Evolutionary conservation across 1,284 basidiomycete species (phyloP).

Genomic region (Cryptococcus neoformans): DNA sequence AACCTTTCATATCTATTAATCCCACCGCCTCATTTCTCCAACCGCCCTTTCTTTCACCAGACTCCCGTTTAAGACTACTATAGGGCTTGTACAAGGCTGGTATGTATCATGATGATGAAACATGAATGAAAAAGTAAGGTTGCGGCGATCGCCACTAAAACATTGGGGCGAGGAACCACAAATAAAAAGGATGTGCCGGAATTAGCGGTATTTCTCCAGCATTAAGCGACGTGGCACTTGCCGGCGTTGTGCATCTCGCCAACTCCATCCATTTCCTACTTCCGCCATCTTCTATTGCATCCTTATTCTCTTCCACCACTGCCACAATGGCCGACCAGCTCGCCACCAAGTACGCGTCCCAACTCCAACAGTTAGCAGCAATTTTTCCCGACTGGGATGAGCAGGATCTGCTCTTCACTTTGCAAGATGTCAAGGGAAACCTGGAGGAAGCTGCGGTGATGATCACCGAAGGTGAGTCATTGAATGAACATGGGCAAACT

Average conservation of each 20-base stretch:
- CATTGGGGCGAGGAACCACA: too few species aligned
- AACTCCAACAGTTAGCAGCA: constrained; percentile 41
- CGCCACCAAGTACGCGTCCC: constrained; percentile 38
- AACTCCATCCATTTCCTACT: background rate
- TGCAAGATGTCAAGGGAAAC: constrained; percentile 48
- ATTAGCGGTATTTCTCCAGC: background rate
- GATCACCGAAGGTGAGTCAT: constrained; percentile 48
- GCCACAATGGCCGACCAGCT: constrained; percentile 34
- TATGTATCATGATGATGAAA: too few species aligned
- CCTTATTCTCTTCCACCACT: constrained; percentile 3
- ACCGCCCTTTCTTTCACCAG: too few species aligned
- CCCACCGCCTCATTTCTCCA: too few species aligned
- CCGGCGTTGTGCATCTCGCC: background rate
- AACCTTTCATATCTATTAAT: too few species aligned
- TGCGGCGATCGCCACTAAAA: too few species aligned
- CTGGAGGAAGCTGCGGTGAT: constrained; percentile 47
- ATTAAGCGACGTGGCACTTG: background rate
- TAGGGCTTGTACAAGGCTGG: too few species aligned
- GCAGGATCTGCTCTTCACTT: constrained; percentile 43
- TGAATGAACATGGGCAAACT: background rate
- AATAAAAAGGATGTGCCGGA: background rate
- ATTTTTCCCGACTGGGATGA: constrained; percentile 51
- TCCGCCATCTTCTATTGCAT: background rate
- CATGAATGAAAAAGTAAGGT: too few species aligned
- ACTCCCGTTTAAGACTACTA: too few species aligned